Percentiles rank a stretch among this genome's conserved stretches.
Conservation (phyloP, 164 flowering plant species). For the Sextonia rubra region DNA sequence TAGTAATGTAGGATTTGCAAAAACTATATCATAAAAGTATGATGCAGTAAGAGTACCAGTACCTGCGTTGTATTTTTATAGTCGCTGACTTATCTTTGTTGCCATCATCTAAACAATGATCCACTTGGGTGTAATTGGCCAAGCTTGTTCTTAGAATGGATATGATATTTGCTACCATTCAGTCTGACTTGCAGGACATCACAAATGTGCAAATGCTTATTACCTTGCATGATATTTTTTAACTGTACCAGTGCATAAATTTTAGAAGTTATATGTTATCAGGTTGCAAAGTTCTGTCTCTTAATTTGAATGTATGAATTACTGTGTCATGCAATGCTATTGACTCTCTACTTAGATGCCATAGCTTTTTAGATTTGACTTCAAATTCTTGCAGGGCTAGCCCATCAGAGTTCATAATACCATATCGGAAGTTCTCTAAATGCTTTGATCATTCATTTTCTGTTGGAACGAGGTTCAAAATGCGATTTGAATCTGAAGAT, state of each 20-base stretch:
- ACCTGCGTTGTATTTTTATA: too few relatives aligned
- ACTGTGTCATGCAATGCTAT: neutral
- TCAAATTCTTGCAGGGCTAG: conserved; percentile 49
- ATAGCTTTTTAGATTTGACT: conserved; percentile 2
- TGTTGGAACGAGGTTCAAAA: conserved; percentile 76
- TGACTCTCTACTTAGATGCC: neutral
- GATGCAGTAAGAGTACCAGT: too few relatives aligned
- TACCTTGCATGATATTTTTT: neutral
- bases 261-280: too few relatives aligned
- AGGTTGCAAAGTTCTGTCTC: neutral
- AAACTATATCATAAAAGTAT: too few relatives aligned
- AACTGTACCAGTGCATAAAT: too few relatives aligned
- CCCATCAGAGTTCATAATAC: conserved; percentile 72
- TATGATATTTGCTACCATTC: neutral
- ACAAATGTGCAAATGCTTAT: neutral
- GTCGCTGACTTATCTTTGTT: too few relatives aligned
- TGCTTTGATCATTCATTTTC: conserved; percentile 44
- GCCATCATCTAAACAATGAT: too few relatives aligned
- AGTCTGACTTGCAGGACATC: neutral
- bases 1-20: too few relatives aligned
- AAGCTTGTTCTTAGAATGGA: neutral
- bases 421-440: conserved; percentile 53
- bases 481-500: conserved; percentile 83
- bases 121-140: neutral
- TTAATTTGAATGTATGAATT: too few relatives aligned